These are phyloP conservation scores for Bacidia rubella DNA, from an alignment of 495 filamentous ascomycete genomes.

Conservation along the genomic window DNA sequence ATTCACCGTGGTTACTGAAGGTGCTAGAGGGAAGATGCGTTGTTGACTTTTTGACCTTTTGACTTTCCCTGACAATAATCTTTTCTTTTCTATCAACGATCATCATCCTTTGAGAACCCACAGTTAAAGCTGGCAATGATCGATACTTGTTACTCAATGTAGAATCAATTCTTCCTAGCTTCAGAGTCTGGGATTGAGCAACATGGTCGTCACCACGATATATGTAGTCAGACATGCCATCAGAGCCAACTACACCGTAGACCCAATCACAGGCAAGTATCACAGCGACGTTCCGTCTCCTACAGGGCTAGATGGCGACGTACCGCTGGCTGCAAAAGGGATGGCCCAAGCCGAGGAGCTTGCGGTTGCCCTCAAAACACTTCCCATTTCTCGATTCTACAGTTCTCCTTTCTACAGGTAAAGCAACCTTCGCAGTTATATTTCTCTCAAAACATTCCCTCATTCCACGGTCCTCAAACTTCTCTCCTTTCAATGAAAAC, in stretches of 20 bases:
- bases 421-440: not conserved
- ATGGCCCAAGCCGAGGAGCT: constrained; percentile 74
- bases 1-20: too few relatives aligned
- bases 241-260: constrained; percentile 76
- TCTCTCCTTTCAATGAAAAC: too few relatives aligned
- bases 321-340: constrained; percentile 75
- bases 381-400: constrained; percentile 62
- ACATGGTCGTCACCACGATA: constrained; percentile 2
- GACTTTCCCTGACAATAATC: too few relatives aligned
- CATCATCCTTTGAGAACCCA: too few relatives aligned
- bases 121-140: too few relatives aligned
- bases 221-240: constrained; percentile 21
- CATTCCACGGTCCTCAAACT: not conserved
- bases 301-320: constrained; percentile 74
- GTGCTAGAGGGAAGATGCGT: too few relatives aligned
- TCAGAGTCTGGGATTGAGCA: too few relatives aligned
- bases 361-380: constrained; percentile 42
- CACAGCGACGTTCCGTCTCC: constrained; percentile 49
- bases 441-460: not conserved
- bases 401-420: constrained; percentile 71
- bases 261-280: constrained; percentile 65
- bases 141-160: too few relatives aligned
- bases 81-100: too few relatives aligned
- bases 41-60: too few relatives aligned
- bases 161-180: too few relatives aligned